Evolutionary conservation across 331 rosid genomes (phyloP).

Genomic region (Stylosanthes scabra): DNA sequence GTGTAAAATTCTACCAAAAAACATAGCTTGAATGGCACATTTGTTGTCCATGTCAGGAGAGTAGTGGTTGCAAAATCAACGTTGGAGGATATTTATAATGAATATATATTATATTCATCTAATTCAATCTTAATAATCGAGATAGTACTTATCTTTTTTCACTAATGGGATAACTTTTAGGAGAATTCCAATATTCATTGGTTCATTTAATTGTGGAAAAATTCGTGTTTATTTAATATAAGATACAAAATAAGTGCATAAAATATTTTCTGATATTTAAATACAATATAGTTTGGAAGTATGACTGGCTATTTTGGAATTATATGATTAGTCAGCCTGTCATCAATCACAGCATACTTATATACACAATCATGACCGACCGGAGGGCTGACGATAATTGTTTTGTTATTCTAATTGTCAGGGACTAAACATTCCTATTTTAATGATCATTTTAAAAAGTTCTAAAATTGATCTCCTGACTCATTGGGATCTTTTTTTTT

Average conservation of each 20-base stretch:
- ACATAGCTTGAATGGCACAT: conserved; percentile 31
- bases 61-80: conserved; percentile 37
- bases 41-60: conserved; percentile 40
- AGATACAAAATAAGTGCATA: too few species aligned
- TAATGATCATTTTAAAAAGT: not conserved
- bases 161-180: too few species aligned
- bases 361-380: conserved; percentile 20
- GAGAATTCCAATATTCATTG: too few species aligned
- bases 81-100: not conserved
- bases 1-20: not conserved
- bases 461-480: not conserved
- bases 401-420: not conserved
- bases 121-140: not conserved
- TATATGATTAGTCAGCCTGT: conserved; percentile 46
- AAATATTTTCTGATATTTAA: too few species aligned
- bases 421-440: not conserved
- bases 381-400: conserved; percentile 25
- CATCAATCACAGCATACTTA: conserved; percentile 31
- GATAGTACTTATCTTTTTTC: too few species aligned
- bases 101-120: too few species aligned
- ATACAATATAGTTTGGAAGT: not conserved
- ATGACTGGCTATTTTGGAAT: conserved; percentile 24
- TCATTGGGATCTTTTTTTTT: not conserved
- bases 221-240: too few species aligned
- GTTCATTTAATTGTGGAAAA: too few species aligned